Base-by-base conservation (phyloP, 805 yeast genomes). In the Myxozyma monticola region DNA sequence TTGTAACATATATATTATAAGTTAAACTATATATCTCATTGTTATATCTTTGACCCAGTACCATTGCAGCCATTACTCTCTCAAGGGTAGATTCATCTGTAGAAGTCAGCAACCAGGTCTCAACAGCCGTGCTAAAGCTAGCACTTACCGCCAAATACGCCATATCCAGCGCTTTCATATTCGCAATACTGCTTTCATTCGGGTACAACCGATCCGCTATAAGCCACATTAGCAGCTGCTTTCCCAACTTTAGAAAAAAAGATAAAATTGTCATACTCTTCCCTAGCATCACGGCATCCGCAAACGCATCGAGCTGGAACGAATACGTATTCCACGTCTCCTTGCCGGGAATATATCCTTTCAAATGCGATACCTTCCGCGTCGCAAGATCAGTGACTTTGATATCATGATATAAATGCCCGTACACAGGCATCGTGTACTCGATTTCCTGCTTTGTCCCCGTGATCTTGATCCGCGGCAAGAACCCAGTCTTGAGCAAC, bases 261-360 rank as follows among this genome's bases (percentile, higher is more conserved):
- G 14, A 21, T 6, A 35, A 14, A 14, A 38, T 30, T 14, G 14
- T 18, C 49, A 9, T 30, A 45, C 47, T 24, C 21, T 36, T 41
- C n/a, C 38, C 50, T 3, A 48, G 46, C 10, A 20, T 33, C 18
- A 54, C 47, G 6, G 42, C 43, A 10, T 53, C n/a, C n/a, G 29
- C 36, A 18, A 54, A 54, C 2, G 52, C 52, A 8, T 46, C 52
- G 3, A 54, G 41, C 41, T 51, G 56, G 37, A 42, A 54, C 10
- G 33, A 39, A 31, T 54, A 54, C 8, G 58, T 54, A 17, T 34
- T 42, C 58, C 58, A 54, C 4, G 33, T 22, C 38, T 53, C 57
- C 6, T 22, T 24, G 6, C 54, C 51, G 5, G 43, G 35, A n/a
- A 25, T 45, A 38, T 42, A 49, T 14, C n/a, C 31, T n/a, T 39